Evolutionary conservation across 2,329 filamentous ascomycete species (phyloP).

Genomic region (Ceratocystis colombiana): DNA sequence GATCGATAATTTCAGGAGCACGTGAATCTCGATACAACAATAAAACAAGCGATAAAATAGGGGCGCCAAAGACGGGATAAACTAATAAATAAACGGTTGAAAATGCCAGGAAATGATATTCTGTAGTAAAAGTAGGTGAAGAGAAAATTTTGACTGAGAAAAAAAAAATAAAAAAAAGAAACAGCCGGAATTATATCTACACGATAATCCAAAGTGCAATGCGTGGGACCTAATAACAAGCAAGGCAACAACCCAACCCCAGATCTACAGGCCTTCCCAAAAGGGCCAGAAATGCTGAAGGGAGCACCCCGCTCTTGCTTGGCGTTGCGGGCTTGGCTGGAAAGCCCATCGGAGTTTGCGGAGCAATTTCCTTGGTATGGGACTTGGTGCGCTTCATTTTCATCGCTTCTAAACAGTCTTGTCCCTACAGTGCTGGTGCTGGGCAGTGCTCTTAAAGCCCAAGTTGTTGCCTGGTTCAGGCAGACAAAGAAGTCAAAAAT

Average conservation of each 20-base stretch:
- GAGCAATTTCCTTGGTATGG: neutral
- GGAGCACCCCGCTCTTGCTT: neutral
- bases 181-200: neutral
- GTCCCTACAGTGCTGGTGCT: neutral
- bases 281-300: neutral
- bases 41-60: conserved; percentile 1
- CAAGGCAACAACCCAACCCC: conserved; percentile 5
- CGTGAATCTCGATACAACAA: neutral
- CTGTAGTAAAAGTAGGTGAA: neutral
- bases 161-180: neutral
- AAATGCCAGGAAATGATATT: neutral
- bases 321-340: neutral
- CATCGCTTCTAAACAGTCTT: neutral
- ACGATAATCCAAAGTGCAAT: neutral
- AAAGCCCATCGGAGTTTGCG: neutral
- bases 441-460: neutral
- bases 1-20: neutral
- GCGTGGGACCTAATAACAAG: neutral
- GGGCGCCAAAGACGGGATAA: neutral
- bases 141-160: neutral
- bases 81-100: neutral
- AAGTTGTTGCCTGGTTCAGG: conserved; percentile 8
- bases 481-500: neutral
- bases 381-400: neutral
- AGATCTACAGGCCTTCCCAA: neutral